These are phyloP conservation scores for Sporothrix pallida DNA, from an alignment of 2,329 filamentous ascomycete species.

Conservation along the genomic window DNA sequence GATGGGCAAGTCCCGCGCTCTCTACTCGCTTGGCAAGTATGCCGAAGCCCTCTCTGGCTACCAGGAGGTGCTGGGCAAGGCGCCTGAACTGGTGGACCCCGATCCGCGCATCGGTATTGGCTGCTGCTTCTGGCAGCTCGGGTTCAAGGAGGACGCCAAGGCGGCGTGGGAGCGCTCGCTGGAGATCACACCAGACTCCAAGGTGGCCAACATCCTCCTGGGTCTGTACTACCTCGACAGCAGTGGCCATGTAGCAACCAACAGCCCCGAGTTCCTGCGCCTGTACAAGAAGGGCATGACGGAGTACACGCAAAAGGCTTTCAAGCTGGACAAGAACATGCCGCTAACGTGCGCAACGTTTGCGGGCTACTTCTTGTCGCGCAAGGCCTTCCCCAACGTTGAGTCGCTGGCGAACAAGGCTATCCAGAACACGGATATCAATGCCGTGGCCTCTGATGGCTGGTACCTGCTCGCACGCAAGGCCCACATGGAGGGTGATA, in stretches of 20 bases:
- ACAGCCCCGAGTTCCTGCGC: conserved; percentile 80
- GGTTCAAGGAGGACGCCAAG: conserved; percentile 91
- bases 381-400: conserved; percentile 79
- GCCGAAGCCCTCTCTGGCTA: conserved; percentile 82
- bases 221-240: conserved; percentile 88
- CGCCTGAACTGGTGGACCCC: conserved; percentile 86
- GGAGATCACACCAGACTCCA: conserved; percentile 81
- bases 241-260: conserved; percentile 80
- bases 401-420: conserved; percentile 89
- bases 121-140: conserved; percentile 95
- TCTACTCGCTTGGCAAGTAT: conserved; percentile 86
- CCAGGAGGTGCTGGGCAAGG: conserved; percentile 83
- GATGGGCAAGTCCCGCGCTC: conserved; percentile 84
- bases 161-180: conserved; percentile 86
- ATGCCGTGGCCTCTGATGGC: conserved; percentile 94
- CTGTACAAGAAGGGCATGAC: conserved; percentile 95
- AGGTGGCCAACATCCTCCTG: conserved; percentile 86
- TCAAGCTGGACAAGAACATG: conserved; percentile 89
- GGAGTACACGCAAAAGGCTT: conserved; percentile 89
- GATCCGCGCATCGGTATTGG: conserved; percentile 96
- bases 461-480: conserved; percentile 95
- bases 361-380: conserved; percentile 84
- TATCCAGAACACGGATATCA: conserved; percentile 94
- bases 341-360: conserved; percentile 91
- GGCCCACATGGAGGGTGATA: conserved; percentile 81